Evolutionary conservation across 2,329 filamentous ascomycete species (phyloP), one percentile per base, ranked within the genome.

Genomic region (Pseudopyricularia cyperi): DNA sequence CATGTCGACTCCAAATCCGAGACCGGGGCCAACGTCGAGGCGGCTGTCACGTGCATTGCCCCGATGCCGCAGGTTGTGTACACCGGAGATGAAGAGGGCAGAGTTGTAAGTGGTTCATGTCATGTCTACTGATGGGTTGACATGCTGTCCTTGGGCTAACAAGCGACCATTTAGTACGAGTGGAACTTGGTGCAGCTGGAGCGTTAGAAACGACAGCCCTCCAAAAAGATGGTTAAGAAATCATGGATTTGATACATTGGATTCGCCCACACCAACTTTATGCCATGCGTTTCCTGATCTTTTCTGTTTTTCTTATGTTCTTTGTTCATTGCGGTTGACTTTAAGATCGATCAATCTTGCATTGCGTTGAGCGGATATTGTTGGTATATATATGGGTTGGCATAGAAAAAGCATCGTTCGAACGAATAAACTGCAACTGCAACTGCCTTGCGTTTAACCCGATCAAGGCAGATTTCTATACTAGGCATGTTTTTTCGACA

Each of bases 1-100:
- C 88, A 95, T 63, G 73, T 82, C 37, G 88, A 95, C 61, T 70
- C 72, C 50, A 79, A 76, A 58, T 80, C 79, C 49, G 83, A 75
- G 71, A 78, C 63, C 68, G 80, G 61, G 59, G 69, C 64, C 5
- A 80, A 80, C 56, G 71, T 73, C 0, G 76, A 79, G 46, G 83
- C 85, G 2, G 83, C 84, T 0, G 90, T 97, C 55, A 95, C 87
- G 35, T 94, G 87, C 63, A 86, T 98, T 51, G 75, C 87, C 53
- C 86, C 91, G 3, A 86, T 90, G 76, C 81, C 87, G 51, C 83
- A 85, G 56, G 77, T 84, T 55, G 82, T 97, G 9, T 97, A 96
- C 67, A 95, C 90, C 0, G 93, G 91, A 3, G 93, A 97, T 69
- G 93, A 97, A 57, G 85, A 89, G 57, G 93, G 93, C 30, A 77